phyloP scores from a whole-genome alignment of 176 grass and related monocot genomes.

The Ensete glaucum region DNA sequence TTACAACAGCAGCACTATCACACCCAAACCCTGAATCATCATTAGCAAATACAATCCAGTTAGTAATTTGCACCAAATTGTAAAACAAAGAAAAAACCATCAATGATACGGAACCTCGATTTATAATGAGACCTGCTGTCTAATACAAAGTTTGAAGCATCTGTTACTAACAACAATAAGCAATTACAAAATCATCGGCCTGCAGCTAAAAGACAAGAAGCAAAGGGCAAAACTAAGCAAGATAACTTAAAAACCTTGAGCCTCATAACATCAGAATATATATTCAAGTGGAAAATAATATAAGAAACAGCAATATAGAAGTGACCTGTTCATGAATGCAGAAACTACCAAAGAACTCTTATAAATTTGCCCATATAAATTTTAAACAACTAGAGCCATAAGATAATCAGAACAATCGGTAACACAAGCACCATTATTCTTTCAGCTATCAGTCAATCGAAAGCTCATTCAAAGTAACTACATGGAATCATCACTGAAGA shows the following conservation, averaged over 20 bases:
- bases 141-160: neutral
- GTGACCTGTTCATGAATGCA: neutral
- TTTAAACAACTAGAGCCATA: neutral
- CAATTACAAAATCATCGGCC: neutral
- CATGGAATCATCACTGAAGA: no score
- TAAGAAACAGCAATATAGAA: neutral
- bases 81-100: neutral
- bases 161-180: neutral
- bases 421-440: neutral
- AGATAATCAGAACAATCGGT: neutral
- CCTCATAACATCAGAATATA: neutral
- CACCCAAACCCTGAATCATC: conserved; percentile 65
- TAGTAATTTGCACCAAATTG: neutral
- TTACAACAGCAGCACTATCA: conserved; percentile 60
- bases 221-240: neutral
- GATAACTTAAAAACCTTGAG: neutral
- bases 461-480: no score
- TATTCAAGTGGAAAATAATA: neutral
- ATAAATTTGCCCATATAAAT: neutral
- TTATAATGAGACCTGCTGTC: neutral
- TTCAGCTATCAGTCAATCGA: no score
- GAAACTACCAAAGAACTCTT: neutral
- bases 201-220: neutral
- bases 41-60: neutral
- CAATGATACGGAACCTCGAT: neutral